Evolutionary conservation across 768 basidiomycete species (phyloP), one percentile per base, ranked within the genome.

Genomic region (Melanogaster broomeanus): DNA sequence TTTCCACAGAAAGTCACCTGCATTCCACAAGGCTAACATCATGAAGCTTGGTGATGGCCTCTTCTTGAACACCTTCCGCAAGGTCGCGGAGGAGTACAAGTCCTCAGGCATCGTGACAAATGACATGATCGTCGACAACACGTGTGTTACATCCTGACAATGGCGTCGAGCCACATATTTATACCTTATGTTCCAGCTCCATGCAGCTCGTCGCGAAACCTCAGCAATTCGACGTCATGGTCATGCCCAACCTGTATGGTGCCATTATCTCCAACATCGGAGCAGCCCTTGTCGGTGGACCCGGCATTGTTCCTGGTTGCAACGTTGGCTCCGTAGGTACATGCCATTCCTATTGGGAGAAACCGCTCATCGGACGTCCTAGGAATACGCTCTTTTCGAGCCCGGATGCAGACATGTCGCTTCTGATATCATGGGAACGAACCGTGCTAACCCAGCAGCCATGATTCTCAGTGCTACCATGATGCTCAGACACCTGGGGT

Each of bases 41-140:
- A 99, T 99, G 97, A 99, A 99, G 74, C 87, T 98, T 62, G 96
- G 96, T 70, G 97, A 98, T 65, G 97, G 97, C 72, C 84, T 99
- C 38, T 98, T 98, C 87, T 82, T 98, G 62, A 95, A 93, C 74
- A 98, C 95, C 21, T 99, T 98, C 86, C 90, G 93, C 61, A 82
- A 85, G 53, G 83, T 99, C 53, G 97, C 94, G 30, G 93, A 98
- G 72, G 96, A 98, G 69, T 99, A 98, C 82, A 90, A 85, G 73
- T 87, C 85, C 47, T 78, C 87, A 39, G 97, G 97, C 39, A 95
- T 99, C 65, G 82, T 84, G 60, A 91, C 80, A 68, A 96, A 98
- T 65, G 91, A 96, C 73, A 98, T 99, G 97, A 99, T 99, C 52
- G 93, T 98, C 52, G 95, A 98, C 74, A 98, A 98, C 78, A 96